Percentiles rank a stretch among this genome's conserved stretches.
Evolutionary conservation across 352 stramenopile genomes (phyloP).

Genomic region (Pythium periplocum): DNA sequence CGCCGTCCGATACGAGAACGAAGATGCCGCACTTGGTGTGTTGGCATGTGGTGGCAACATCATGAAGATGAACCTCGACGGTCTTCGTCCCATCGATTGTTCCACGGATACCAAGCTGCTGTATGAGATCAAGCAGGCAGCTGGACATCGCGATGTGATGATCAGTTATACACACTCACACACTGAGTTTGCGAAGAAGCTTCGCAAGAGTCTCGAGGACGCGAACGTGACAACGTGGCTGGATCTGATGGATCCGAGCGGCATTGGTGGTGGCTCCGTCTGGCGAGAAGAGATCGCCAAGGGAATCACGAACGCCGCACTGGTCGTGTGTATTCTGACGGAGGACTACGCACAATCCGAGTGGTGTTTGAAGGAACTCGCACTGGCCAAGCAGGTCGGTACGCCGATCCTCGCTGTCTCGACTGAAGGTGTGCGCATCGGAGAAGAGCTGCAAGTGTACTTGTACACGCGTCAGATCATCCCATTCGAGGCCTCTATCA

Average conservation of each 20-base stretch:
- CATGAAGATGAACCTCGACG: constrained; percentile 69
- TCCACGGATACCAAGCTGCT: constrained; percentile 71
- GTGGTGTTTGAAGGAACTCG: constrained; percentile 83
- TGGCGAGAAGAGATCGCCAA: constrained; percentile 81
- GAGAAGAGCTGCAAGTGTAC: constrained; percentile 77
- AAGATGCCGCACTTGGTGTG: constrained; percentile 58
- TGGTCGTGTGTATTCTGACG: constrained; percentile 74
- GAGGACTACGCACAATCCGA: constrained; percentile 77
- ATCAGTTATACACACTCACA: constrained; percentile 88
- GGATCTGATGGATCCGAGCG: constrained; percentile 81
- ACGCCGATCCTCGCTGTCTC: constrained; percentile 76
- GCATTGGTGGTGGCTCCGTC: constrained; percentile 73
- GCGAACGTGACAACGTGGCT: constrained; percentile 83
- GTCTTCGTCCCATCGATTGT: constrained; percentile 65
- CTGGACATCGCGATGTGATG: constrained; percentile 77
- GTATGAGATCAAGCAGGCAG: constrained; percentile 81
- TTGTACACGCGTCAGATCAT: constrained; percentile 80
- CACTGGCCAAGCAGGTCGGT: constrained; percentile 72
- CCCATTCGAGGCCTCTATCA: constrained; percentile 71
- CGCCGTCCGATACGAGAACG: constrained; percentile 58
- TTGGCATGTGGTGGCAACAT: constrained; percentile 67
- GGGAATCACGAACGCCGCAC: constrained; percentile 67
- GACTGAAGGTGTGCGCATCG: constrained; percentile 55
- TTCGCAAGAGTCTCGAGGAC: constrained; percentile 61
- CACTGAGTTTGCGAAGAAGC: constrained; percentile 73